Base-by-base conservation (phyloP, 139 green algal species). In the Yamagishiella unicocca region DNA sequence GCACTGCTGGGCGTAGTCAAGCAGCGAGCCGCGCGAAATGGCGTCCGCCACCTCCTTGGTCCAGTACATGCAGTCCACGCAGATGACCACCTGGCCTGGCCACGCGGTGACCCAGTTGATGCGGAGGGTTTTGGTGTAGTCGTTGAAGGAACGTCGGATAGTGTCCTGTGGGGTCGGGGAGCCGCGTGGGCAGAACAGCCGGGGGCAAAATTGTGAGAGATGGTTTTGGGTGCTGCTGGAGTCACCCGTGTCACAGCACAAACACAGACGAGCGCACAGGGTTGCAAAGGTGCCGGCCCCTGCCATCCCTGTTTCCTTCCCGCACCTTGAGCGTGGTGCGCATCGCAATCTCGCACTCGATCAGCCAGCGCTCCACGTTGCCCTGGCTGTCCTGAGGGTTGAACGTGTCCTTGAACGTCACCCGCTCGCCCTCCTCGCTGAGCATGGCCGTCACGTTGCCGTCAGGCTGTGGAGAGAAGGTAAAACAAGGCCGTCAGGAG, bases 351-450 rank as follows among this genome's bases (percentile, higher is more conserved):
- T 97, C 94, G 45, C 90, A 94, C 72, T 97, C 95, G 46, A 96
- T 96, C 21, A 97, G 90, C 95, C 95, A 97, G 9, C 92, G 92
- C 93, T 97, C 95, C 62, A 97, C 95, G 62, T 92, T 91, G 83
- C 93, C 94, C 80, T 71, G 72, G 54, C 31, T 81, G 53, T 90
- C 76, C 54, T 71, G 50, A 82, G 95, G 94, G 87, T 96, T 96
- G 94, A 97, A 96, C 38, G 83, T 68, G 29, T 50, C 64, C 45
- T 37, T 81, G 71, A 87, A 96, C 82, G 73, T 33, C 45, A 97
- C 91, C 71, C 89, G 90, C 93, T 97, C 95, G n/a, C 90, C 88
- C 78, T 97, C 95, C 87, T 94, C 94, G 61, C 88, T 94, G 55
- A 93, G 70, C 95, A 97, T 96, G 29, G 93, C 94, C 4, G 88